A percentile compares a stretch with the other conserved stretches of the same genome.
phyloP scores from a whole-genome alignment of 805 yeast species.

The Candida fluviatilis region DNA sequence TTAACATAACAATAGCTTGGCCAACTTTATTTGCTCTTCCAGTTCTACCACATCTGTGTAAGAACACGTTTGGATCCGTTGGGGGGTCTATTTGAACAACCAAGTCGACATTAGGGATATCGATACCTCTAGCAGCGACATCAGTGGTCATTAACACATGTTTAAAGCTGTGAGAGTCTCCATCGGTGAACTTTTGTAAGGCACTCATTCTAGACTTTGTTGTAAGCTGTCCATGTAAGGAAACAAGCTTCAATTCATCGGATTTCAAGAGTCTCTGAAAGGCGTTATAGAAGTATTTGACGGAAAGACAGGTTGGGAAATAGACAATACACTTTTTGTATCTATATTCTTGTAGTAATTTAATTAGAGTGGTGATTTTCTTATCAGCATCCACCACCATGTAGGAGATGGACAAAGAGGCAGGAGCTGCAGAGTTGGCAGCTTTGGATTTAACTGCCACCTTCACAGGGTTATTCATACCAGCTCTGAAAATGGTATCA shows the following conservation, averaged over 20 bases:
- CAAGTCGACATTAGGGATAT: conserved; percentile 89
- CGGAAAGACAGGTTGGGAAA: conserved; percentile 86
- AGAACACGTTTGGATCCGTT: conserved; percentile 82
- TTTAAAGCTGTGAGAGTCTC: conserved; percentile 36
- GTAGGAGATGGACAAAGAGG: conserved; percentile 59
- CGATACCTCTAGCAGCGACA: conserved; percentile 98
- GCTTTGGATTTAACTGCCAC: conserved; percentile 62
- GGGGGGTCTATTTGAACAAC: conserved; percentile 97
- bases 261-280: conserved; percentile 39
- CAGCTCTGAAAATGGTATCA: conserved; percentile 72
- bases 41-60: conserved; percentile 93
- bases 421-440: conserved; percentile 48
- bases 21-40: conserved; percentile 90
- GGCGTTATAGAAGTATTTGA: conserved; percentile 67
- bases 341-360: conserved; percentile 47
- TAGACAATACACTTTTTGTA: conserved; percentile 85
- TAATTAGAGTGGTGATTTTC: conserved; percentile 58
- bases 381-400: conserved; percentile 52
- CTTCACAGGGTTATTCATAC: conserved; percentile 90
- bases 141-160: conserved; percentile 85
- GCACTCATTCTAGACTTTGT: conserved; percentile 77
- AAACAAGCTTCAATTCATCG: conserved; percentile 45
- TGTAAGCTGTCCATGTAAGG: conserved; percentile 89
- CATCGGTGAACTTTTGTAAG: conserved; percentile 53
- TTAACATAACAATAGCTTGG: conserved; percentile 69